phyloP scores from a whole-genome alignment of 2,329 filamentous ascomycete species.

The Microsporum audouinii region DNA sequence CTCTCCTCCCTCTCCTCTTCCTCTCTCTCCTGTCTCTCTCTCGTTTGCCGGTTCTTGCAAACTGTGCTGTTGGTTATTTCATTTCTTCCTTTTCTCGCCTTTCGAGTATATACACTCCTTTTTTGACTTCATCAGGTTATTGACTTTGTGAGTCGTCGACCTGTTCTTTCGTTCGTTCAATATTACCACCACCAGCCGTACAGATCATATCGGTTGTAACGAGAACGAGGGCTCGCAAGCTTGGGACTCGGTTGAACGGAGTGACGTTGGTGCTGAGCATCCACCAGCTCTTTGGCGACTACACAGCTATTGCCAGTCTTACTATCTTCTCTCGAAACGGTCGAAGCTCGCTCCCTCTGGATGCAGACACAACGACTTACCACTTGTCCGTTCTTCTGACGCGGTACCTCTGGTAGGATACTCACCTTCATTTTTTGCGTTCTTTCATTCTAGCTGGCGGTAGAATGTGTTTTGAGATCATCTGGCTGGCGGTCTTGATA shows the following conservation, averaged over 20 bases:
- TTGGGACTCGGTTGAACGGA: background rate
- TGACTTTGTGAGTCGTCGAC: background rate
- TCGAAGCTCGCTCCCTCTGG: background rate
- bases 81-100: background rate
- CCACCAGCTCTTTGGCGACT: background rate
- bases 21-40: slow-evolving; percentile 10
- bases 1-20: slow-evolving; percentile 12
- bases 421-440: background rate
- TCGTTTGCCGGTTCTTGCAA: slow-evolving; percentile 6
- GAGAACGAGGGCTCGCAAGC: background rate
- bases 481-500: background rate
- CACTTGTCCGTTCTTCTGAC: background rate
- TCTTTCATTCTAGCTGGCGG: background rate
- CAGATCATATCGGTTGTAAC: background rate
- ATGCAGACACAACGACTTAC: background rate
- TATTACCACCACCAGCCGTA: background rate
- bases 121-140: background rate
- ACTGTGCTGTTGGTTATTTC: background rate
- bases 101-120: background rate
- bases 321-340: background rate
- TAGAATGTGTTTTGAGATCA: background rate
- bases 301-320: background rate
- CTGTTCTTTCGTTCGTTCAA: slow-evolving; percentile 1
- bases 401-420: slow-evolving; percentile 1
- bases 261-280: background rate